Evolutionary conservation across 164 flowering plant species (phyloP), one percentile per base, ranked within the genome.

Genomic region (Vitis cinerea): DNA sequence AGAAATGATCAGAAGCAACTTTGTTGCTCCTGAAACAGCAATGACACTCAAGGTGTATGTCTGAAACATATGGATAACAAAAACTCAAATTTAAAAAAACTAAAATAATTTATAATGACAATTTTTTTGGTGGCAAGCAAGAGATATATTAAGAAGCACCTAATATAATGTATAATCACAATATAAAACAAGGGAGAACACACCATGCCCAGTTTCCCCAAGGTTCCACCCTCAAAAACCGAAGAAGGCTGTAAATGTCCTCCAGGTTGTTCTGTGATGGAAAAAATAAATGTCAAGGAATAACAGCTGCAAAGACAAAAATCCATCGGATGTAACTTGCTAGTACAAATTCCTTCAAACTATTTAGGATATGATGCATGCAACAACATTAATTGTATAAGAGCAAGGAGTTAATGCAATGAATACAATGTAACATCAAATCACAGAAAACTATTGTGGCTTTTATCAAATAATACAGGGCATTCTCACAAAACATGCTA

Each of bases 191-290:
- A 68, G 23, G 27, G 23, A 65, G 50, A 16, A 66, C 92, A 83
- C 79, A 95, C 99, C 93, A 83, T 12, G 90, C 90, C 97, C 98
- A 93, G 71, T 75, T 90, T 71, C 97, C 88, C 99, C 99, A 95
- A 31, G 99, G 99, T 74, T 95, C 99, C 74, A 93, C 83, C 76
- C 84, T 90, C 85, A 95, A 74, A 77, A 95, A 95, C 55, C 98
- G 88, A 63, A 95, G 93, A 78, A 95, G 95, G 74, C 99, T 95
- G 82, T 84, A 95, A 11, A 93, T 70, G 74, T 95, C 99, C 81
- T 89, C 99, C 74, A 95, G 74, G 50, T 84, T 93, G 84, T 95
- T 95, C 99, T 95, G 88, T 56, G 56, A 73, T 30, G 62, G 60
- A 15, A 58, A 68, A 75, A 69, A 59, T 54, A 52, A 47, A 65